Evolutionary conservation across 306 rosid species (phyloP).

Genomic region (Cyamopsis tetragonoloba): DNA sequence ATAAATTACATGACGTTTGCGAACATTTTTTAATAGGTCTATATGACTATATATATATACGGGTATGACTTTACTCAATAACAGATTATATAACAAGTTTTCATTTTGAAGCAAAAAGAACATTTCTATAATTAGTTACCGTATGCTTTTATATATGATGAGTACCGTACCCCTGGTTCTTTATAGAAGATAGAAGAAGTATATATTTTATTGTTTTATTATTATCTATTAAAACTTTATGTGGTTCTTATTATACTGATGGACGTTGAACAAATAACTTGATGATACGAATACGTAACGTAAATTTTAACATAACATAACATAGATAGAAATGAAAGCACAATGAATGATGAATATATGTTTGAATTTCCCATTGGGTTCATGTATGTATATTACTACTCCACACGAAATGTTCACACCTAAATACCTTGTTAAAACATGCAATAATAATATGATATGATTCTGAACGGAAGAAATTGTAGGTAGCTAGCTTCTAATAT

Average conservation of each 20-base stretch:
- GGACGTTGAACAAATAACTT: not conserved
- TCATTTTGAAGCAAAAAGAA: not conserved
- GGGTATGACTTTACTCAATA: not conserved
- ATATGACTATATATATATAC: too few species aligned
- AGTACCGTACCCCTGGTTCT: not conserved
- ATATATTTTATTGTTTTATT: not conserved
- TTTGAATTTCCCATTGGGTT: not conserved
- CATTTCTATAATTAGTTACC: not conserved
- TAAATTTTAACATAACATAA: too few species aligned
- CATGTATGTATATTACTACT: not conserved
- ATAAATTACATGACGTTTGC: not conserved
- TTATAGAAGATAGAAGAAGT: not conserved
- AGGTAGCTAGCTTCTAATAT: not conserved
- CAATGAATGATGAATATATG: not conserved
- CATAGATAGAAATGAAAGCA: too few species aligned
- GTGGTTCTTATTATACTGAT: not conserved
- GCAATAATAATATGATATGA: too few species aligned
- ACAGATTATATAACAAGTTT: not conserved
- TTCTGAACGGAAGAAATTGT: constrained; percentile 7
- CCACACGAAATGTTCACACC: not conserved
- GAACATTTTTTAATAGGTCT: not conserved
- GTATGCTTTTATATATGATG: not conserved
- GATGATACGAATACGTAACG: not conserved
- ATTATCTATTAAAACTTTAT: not conserved
- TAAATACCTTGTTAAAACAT: not conserved